Evolutionary conservation across 2,329 filamentous ascomycete genomes (phyloP), one percentile per base, ranked within the genome.

Genomic region (Canariomyces notabilis): DNA sequence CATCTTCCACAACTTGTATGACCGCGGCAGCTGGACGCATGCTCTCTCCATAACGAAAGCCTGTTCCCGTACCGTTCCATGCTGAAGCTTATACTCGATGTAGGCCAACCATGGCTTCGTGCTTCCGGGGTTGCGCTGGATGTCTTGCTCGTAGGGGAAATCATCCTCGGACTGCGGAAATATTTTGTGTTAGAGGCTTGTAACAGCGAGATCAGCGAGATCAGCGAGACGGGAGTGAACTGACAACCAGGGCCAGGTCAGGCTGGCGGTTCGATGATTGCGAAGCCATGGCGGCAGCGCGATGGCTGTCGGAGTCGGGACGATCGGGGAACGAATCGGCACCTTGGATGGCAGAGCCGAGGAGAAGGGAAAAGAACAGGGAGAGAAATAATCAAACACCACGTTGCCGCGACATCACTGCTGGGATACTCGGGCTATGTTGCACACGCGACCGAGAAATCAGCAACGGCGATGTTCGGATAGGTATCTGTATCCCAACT

Each of bases 1-100:
- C 80, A 95, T 82, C 70, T 95, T 97, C 93, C 93, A 98, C 39
- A 98, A 75, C 72, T 98, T 98, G 73, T 95, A 98, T 21, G 91
- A 97, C 57, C 93, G 81, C 40, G 93, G 93, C 37, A 98, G 77
- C 59, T 94, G 86, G 53, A 80, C 75, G 67, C 91, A 96, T 48
- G 93, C 91, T 61, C 93, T 82, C 69, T 97, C 93, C 71, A 97
- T 85, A 31, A 89, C 78, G 56, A 80, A 82, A 7, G 89, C 87
- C 69, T 95, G 91, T 70, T 97, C 91, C 44, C 88, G 80, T 35
- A 87, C 63, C 36, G 79, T 87, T 57, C 90, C 91, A 76, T 95
- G 86, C 58, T 89, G 86, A 57, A 82, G 72, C 70, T 98, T 98
- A 76, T 87, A 90, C 56, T 89, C 83, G 64, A 91, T 87, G 67